Base-by-base conservation (phyloP, 176 grass and related monocot species). In the bread wheat (Triticum aestivum) region DNA sequence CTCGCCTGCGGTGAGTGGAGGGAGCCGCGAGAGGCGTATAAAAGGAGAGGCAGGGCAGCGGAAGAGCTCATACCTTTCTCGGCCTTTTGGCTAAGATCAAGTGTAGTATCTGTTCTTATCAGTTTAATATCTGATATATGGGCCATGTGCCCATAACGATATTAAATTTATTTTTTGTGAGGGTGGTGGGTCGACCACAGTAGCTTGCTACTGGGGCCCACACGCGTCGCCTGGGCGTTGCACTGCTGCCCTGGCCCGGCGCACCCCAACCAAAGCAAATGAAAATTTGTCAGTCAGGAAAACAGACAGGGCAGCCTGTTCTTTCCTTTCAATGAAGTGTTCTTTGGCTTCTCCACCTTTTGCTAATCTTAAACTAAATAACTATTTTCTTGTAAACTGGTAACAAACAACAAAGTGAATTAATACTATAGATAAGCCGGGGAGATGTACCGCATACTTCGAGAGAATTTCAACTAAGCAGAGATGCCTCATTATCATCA, bases 51-150 rank as follows among this genome's bases (percentile, higher is more conserved):
- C 61, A 32, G 23, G 3, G 61, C 7, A 5, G 11, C 1, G 0
- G 3, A 0, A 30, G 13, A 26, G 44, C 2, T 29, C 79, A 73
- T 91, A 91, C 80, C 83, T 91, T 94, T 94, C 89, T 94, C 89
- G 89, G 83, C 84, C 87, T 89, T 91, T 94, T 87, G 89, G 92
- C 92, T 94, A 94, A 91, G 89, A 91, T 94, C 87, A 91, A 94
- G 89, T 89, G 86, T 91, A 94, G 83, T 94, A 94, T 93, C 73
- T 93, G 82, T 89, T 93, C 38, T 89, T 94, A 91, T 94, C 86
- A 89, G 89, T 91, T 94, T 94, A 94, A 91, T 91, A 89, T 91
- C 79, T 91, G 86, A 90, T 90, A 91, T 86, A 69, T 73, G 38
- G 37, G 2, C 11, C 21, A 24, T 13, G 21, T 23, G 69, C 0